Conservation (phyloP, 2,329 filamentous ascomycete genomes). For the Magnaporthales sp. region DNA sequence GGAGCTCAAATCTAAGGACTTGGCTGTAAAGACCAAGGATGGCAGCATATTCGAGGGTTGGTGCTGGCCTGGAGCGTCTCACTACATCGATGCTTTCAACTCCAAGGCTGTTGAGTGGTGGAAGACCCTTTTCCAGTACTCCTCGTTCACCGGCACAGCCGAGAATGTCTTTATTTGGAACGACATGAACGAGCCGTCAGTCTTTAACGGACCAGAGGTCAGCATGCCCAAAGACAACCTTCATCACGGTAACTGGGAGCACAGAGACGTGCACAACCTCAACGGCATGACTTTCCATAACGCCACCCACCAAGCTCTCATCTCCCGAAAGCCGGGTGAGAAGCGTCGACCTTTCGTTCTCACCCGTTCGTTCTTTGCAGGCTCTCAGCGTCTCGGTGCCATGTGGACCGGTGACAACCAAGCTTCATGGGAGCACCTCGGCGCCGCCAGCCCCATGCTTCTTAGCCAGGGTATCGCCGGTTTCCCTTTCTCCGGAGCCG, state of each 20-base stretch:
- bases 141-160: constrained; percentile 76
- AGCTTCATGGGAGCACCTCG: constrained; percentile 84
- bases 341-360: constrained; percentile 81
- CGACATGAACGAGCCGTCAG: constrained; percentile 98
- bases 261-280: constrained; percentile 91
- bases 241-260: constrained; percentile 87
- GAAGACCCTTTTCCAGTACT: constrained; percentile 79
- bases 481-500: constrained; percentile 88
- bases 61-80: constrained; percentile 96
- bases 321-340: constrained; percentile 80
- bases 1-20: constrained; percentile 73
- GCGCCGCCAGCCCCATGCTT: constrained; percentile 86
- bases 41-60: constrained; percentile 85
- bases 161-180: constrained; percentile 96
- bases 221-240: constrained; percentile 99
- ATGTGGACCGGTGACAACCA: constrained; percentile 99
- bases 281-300: constrained; percentile 95
- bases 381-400: constrained; percentile 80
- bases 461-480: constrained; percentile 87
- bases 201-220: constrained; percentile 96
- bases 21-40: constrained; percentile 86
- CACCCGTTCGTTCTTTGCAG: constrained; percentile 86
- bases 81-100: constrained; percentile 96
- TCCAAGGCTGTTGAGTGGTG: constrained; percentile 90
- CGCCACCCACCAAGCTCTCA: constrained; percentile 77